These are phyloP conservation scores for Tripterygium wilfordii DNA, from an alignment of 177 flowering plant species.

Conservation along the genomic window DNA sequence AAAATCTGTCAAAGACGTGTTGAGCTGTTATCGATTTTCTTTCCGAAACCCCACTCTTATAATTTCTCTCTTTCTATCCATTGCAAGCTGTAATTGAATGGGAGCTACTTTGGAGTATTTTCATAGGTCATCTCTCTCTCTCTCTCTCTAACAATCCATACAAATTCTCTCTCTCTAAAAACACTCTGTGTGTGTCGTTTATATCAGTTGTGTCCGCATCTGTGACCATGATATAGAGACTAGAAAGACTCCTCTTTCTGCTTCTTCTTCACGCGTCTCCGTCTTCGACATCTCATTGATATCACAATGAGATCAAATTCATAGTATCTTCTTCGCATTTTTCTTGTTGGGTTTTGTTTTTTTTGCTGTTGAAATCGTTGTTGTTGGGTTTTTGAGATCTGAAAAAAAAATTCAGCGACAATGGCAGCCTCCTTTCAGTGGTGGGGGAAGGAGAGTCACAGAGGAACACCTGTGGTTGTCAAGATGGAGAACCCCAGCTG, in stretches of 20 bases:
- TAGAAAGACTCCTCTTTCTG: constrained; percentile 16
- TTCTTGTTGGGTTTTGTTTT: not conserved
- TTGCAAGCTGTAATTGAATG: constrained; percentile 37
- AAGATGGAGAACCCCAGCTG: constrained; percentile 90
- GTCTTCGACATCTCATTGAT: too few species aligned
- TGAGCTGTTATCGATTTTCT: constrained; percentile 39
- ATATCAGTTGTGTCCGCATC: constrained; percentile 5
- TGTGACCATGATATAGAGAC: constrained; percentile 22
- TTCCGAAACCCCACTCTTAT: not conserved
- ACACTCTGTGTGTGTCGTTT: not conserved
- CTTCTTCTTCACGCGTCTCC: not conserved
- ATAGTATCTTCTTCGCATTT: constrained; percentile 1
- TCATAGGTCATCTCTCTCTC: constrained; percentile 1
- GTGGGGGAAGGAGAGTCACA: constrained; percentile 62
- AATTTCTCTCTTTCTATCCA: not conserved
- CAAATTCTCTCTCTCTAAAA: too few species aligned
- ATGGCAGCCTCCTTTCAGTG: constrained; percentile 69
- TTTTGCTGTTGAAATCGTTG: constrained; percentile 15
- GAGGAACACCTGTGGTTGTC: constrained; percentile 75
- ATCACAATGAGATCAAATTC: constrained; percentile 19
- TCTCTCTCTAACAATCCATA: too few species aligned
- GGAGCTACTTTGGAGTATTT: constrained; percentile 19
- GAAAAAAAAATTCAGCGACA: constrained; percentile 5
- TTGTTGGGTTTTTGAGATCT: constrained; percentile 15
- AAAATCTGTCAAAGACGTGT: constrained; percentile 37